These are phyloP conservation scores for Clavariopsis aquatica DNA, from an alignment of 495 filamentous ascomycete species.

Conservation along the genomic window DNA sequence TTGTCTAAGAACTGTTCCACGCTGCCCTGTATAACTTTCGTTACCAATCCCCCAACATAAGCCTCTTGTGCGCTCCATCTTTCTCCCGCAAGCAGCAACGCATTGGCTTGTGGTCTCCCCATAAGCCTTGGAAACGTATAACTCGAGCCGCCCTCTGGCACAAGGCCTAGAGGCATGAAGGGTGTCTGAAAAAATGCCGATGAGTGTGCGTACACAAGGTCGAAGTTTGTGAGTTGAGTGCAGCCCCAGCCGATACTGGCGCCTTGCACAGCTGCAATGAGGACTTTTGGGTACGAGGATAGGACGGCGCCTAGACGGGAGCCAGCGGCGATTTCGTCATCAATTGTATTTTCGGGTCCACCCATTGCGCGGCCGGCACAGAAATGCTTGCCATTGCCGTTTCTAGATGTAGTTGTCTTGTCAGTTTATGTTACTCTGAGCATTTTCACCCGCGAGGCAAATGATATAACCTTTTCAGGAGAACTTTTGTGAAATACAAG, in stretches of 20 bases:
- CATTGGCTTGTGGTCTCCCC: conserved; percentile 28
- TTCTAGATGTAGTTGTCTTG: no score
- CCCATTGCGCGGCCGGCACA: conserved; percentile 25
- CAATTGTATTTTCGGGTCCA: conserved; percentile 20
- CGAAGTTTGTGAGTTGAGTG: conserved; percentile 30
- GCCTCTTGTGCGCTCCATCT: conserved; percentile 23
- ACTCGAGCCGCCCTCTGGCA: conserved; percentile 27
- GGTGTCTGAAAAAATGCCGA: conserved; percentile 36
- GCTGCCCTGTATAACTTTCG: conserved; percentile 15
- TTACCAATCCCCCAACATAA: conserved; percentile 28
- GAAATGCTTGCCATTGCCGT: conserved; percentile 28
- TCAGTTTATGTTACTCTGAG: no score
- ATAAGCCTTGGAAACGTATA: conserved; percentile 30
- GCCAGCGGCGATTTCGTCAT: conserved; percentile 29
- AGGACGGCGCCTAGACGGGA: conserved; percentile 16
- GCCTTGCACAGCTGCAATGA: conserved; percentile 35
- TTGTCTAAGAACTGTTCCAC: conserved; percentile 20
- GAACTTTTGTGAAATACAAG: no score
- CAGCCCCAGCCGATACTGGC: conserved; percentile 35
- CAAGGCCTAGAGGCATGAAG: conserved; percentile 29
- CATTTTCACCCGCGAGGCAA: no score
- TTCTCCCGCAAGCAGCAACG: conserved; percentile 31
- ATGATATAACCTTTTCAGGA: no score
- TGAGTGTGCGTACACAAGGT: conserved; percentile 30
- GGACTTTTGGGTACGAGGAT: conserved; percentile 25